Base-by-base conservation (phyloP, 2,329 filamentous ascomycete genomes). In the Fusarium sp. region DNA sequence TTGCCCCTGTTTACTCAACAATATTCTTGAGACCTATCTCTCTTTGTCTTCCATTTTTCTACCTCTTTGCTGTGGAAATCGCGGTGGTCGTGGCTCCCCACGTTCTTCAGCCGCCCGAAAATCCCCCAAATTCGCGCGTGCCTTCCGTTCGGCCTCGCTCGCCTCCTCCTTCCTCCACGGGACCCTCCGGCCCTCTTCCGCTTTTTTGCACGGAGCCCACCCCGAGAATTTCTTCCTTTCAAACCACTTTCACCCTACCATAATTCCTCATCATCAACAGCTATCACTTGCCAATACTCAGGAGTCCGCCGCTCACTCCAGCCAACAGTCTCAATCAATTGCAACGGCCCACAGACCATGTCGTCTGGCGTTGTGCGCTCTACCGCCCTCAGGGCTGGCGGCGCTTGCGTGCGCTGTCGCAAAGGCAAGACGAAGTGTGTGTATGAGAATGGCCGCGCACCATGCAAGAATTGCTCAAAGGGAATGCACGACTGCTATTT, bases 351-450 rank as follows among this genome's bases (percentile, higher is more conserved):
- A 46, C 33, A 26, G 54, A 59, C 52, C 48, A 86, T 86, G 84
- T 81, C 84, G 48, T 79, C 84, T 58, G 81, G 76, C 72, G 77
- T 85, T 68, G 83, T 86, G 74, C 85, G 86, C 79, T 85, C 85
- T 73, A 89, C 86, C 69, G 87, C 86, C 77, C 85, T 88, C 57
- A 83, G 86, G 75, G 86, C 86, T 77, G 86, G 86, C 75, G 86
- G 86, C 73, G 87, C 87, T 73, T 89, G 87, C 70, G 87, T 89
- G 70, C 86, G 87, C 78, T 89, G 87, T 78, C 86, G 87, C 77
- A 89, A 89, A 76, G 87, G 87, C 79, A 89, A 89, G 78, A 89
- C 87, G 53, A 89, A 88, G 74, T 89, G 87, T 67, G 86, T 89
- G 73, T 89, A 89, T 79, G 87, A 89, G 67, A 88, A 87, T 72